Percentiles rank a stretch among this genome's conserved stretches.
These are phyloP conservation scores for Candida succiphila DNA, from an alignment of 805 yeast genomes.

Conservation along the genomic window DNA sequence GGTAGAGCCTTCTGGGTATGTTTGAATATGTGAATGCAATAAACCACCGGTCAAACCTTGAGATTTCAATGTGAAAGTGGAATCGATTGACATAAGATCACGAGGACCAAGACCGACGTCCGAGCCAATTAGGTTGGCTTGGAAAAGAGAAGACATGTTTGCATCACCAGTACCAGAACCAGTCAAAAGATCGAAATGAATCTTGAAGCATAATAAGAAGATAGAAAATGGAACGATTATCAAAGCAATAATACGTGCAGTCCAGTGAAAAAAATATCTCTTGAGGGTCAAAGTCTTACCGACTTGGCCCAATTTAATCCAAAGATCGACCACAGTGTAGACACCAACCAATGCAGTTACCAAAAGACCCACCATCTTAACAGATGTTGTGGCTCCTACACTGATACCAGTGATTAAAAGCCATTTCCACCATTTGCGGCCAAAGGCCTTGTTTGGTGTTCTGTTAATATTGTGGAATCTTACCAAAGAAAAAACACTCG, in stretches of 20 bases:
- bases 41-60: conserved; percentile 67
- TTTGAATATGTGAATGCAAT: conserved; percentile 80
- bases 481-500: conserved; percentile 67
- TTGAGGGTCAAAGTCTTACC: conserved; percentile 38
- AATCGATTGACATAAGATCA: conserved; percentile 47
- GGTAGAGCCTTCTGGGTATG: conserved; percentile 82
- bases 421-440: conserved; percentile 93
- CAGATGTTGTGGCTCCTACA: conserved; percentile 86
- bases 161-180: conserved; percentile 86
- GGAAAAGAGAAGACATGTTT: conserved; percentile 81
- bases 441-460: conserved; percentile 37
- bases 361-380: conserved; percentile 94
- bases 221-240: conserved; percentile 54
- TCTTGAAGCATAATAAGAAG: conserved; percentile 57
- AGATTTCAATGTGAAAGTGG: conserved; percentile 53
- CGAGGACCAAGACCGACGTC: conserved; percentile 59
- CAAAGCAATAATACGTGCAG: conserved; percentile 52
- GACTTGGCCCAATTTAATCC: conserved; percentile 79
- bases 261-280: conserved; percentile 53
- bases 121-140: conserved; percentile 69
- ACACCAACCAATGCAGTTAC: conserved; percentile 83
- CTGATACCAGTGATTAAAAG: conserved; percentile 70
- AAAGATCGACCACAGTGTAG: conserved; percentile 79
- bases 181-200: conserved; percentile 65
- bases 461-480: conserved; percentile 57